A percentile compares a stretch with the other conserved stretches of the same genome.
Conservation (phyloP, 225 moss, liverwort and hornwort genomes). For the Straminergon stramineum region DNA sequence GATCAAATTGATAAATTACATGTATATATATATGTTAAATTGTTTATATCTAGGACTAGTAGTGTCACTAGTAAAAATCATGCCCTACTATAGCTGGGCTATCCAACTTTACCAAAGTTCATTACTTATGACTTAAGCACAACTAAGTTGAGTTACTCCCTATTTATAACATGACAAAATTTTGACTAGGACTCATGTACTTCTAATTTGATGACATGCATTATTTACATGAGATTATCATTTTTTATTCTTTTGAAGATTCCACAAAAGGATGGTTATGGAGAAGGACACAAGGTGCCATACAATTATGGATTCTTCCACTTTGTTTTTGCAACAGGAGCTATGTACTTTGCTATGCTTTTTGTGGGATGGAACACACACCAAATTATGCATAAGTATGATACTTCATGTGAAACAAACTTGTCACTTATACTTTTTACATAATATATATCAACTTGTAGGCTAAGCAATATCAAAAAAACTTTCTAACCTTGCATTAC, state of each 20-base stretch:
- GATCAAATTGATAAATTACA: too few relatives aligned
- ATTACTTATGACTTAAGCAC: too few relatives aligned
- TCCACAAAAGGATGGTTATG: not conserved
- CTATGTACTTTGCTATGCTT: slow-evolving; percentile 81
- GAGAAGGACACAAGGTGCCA: slow-evolving; percentile 19
- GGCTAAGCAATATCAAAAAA: not conserved
- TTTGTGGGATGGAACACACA: slow-evolving; percentile 71
- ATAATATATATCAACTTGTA: not conserved
- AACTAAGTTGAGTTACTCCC: not conserved
- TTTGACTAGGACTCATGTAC: not conserved
- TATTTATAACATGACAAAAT: not conserved
- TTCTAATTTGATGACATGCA: not conserved
- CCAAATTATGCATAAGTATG: slow-evolving; percentile 65
- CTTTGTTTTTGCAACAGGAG: slow-evolving; percentile 62
- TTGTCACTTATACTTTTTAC: not conserved
- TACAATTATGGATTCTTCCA: slow-evolving; percentile 69
- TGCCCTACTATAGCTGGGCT: too few relatives aligned
- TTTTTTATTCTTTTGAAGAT: not conserved
- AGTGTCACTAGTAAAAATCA: not conserved
- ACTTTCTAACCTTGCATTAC: not conserved
- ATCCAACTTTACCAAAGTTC: not conserved
- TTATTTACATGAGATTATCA: not conserved
- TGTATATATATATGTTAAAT: not conserved
- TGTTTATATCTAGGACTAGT: not conserved
- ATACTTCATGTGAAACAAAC: not conserved